Conservation (phyloP, 345 rosid species). For the Arabidopsis arenosa region DNA sequence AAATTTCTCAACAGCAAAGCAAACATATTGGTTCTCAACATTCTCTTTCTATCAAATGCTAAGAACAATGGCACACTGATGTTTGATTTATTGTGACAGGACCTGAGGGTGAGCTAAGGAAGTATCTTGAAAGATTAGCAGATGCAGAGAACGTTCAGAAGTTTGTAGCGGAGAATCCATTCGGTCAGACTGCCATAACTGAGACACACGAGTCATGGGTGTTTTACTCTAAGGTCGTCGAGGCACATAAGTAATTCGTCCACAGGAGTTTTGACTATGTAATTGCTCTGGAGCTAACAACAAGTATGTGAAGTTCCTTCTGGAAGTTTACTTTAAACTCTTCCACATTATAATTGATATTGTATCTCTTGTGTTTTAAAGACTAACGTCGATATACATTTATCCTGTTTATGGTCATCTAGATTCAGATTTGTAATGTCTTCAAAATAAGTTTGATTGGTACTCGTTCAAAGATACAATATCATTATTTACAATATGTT, state of each 20-base stretch:
- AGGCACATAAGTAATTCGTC: slow-evolving; percentile 11
- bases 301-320: not conserved
- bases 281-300: slow-evolving; percentile 6
- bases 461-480: not conserved
- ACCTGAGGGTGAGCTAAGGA: slow-evolving; percentile 74
- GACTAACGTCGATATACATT: not conserved
- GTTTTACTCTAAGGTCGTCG: slow-evolving; percentile 55
- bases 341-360: not conserved
- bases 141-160: slow-evolving; percentile 62
- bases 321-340: not conserved
- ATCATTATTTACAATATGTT: no score
- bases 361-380: not conserved
- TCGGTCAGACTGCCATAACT: slow-evolving; percentile 77
- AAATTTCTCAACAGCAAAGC: not conserved
- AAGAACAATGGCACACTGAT: not conserved
- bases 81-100: slow-evolving; percentile 52
- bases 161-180: slow-evolving; percentile 69
- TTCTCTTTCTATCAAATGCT: slow-evolving; percentile 2
- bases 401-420: not conserved
- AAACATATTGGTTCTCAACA: not conserved
- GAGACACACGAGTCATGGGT: slow-evolving; percentile 60
- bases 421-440: slow-evolving; percentile 5
- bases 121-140: slow-evolving; percentile 69
- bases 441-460: not conserved
- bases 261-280: not conserved